A percentile compares a stretch with the other conserved stretches of the same genome.
Conservation (phyloP, 2,329 filamentous ascomycete species). For the Bertia moriformis region DNA sequence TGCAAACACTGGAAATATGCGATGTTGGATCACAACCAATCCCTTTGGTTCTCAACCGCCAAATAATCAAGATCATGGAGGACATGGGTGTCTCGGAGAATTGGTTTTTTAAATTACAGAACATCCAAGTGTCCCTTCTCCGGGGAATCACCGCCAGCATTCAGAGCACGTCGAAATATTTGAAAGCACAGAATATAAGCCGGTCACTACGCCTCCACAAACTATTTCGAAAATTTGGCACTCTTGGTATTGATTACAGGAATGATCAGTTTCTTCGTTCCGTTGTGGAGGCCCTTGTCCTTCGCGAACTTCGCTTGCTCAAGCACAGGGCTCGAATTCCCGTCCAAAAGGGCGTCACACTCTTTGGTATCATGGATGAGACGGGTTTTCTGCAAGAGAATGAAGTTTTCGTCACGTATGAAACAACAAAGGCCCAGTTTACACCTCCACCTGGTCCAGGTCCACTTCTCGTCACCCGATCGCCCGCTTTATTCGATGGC, state of each 20-base stretch:
- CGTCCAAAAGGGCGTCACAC: constrained; percentile 53
- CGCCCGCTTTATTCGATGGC: constrained; percentile 67
- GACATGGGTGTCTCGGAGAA: constrained; percentile 47
- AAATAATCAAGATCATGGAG: constrained; percentile 74
- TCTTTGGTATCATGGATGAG: constrained; percentile 77
- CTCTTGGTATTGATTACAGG: constrained; percentile 48
- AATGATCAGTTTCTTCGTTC: constrained; percentile 56
- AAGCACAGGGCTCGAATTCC: constrained; percentile 70
- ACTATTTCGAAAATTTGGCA: constrained; percentile 43
- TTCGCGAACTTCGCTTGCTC: constrained; percentile 57
- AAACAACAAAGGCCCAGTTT: constrained; percentile 9
- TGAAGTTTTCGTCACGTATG: constrained; percentile 30
- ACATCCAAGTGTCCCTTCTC: constrained; percentile 42
- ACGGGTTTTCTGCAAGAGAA: constrained; percentile 51
- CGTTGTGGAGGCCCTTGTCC: constrained; percentile 53
- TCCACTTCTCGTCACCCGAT: constrained; percentile 55
- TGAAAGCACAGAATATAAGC: constrained; percentile 47
- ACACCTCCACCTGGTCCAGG: constrained; percentile 17
- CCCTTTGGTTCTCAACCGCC: constrained; percentile 59
- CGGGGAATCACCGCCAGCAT: constrained; percentile 40
- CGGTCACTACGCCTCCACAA: constrained; percentile 41
- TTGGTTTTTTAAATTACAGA: constrained; percentile 53
- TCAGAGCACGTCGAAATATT: constrained; percentile 49
- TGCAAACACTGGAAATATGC: constrained; percentile 53
- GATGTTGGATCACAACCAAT: constrained; percentile 54